Evolutionary conservation across 106 monocot species (phyloP).

Genomic region (Alisma plantagoaquatica): DNA sequence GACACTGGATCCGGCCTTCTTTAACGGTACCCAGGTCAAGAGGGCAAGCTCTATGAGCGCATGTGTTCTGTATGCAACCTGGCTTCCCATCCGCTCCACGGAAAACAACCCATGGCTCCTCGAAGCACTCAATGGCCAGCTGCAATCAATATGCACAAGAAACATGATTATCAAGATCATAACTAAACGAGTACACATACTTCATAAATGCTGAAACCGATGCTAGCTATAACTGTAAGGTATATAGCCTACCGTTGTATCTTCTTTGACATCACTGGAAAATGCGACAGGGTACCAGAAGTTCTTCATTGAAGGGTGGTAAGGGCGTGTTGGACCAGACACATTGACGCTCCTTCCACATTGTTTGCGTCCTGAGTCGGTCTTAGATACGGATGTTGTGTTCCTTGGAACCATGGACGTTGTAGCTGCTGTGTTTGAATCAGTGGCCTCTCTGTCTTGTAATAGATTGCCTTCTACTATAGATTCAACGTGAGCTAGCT

Average conservation of each 20-base stretch:
- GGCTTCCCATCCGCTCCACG: constrained; percentile 79
- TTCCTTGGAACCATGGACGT: constrained; percentile 23
- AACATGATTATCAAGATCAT: background rate
- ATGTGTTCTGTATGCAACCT: constrained; percentile 90
- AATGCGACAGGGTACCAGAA: constrained; percentile 90
- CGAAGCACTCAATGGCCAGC: constrained; percentile 90
- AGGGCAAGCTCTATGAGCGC: constrained; percentile 95
- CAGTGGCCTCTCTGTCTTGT: constrained; percentile 37
- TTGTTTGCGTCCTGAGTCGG: constrained; percentile 10
- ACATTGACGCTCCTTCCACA: constrained; percentile 50
- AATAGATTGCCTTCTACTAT: constrained; percentile 61
- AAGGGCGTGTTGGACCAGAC: constrained; percentile 64
- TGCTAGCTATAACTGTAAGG: background rate
- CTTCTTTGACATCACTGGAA: constrained; percentile 64
- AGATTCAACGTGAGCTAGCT: constrained; percentile 67
- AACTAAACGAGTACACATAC: background rate
- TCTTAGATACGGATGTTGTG: constrained; percentile 30
- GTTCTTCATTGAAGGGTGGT: constrained; percentile 60
- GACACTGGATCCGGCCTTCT: constrained; percentile 83
- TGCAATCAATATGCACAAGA: constrained; percentile 20
- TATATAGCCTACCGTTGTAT: constrained; percentile 45
- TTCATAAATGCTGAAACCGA: background rate
- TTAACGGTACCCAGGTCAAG: constrained; percentile 85
- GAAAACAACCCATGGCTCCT: constrained; percentile 94
- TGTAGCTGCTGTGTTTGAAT: constrained; percentile 29